These are phyloP conservation scores for Penicillium turbatum DNA, from an alignment of 495 filamentous ascomycete genomes.

Conservation along the genomic window DNA sequence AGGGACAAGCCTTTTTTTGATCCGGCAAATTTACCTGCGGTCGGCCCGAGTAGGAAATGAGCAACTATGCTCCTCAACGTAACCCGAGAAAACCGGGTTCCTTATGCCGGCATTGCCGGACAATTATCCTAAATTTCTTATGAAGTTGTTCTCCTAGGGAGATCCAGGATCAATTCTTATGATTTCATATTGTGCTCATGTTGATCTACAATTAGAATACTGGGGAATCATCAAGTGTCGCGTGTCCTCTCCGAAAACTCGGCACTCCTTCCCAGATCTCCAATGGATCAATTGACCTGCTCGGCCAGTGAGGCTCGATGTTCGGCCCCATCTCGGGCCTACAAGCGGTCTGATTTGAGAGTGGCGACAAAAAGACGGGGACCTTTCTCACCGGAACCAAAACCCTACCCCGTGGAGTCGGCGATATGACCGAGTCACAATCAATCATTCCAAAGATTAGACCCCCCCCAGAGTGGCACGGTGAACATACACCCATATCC, in stretches of 20 bases:
- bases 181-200: too few relatives aligned
- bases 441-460: neutral
- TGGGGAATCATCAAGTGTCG: too few relatives aligned
- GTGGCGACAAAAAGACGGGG: neutral
- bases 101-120: too few relatives aligned
- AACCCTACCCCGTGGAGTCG: slow-evolving; percentile 8
- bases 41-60: neutral
- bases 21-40: neutral
- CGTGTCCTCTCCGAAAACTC: neutral
- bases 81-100: too few relatives aligned
- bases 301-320: neutral
- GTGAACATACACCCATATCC: neutral
- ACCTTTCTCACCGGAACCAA: neutral
- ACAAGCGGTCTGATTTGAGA: neutral
- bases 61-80: too few relatives aligned
- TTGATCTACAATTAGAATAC: too few relatives aligned
- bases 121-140: too few relatives aligned
- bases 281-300: neutral
- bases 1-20: neutral
- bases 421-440: slow-evolving; percentile 4
- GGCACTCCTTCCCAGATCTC: neutral
- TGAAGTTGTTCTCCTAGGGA: too few relatives aligned
- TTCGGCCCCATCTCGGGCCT: neutral
- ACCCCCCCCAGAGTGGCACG: neutral
- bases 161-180: too few relatives aligned